These are phyloP conservation scores for Viola pubescens DNA, from an alignment of 441 rosid genomes.

Conservation along the genomic window DNA sequence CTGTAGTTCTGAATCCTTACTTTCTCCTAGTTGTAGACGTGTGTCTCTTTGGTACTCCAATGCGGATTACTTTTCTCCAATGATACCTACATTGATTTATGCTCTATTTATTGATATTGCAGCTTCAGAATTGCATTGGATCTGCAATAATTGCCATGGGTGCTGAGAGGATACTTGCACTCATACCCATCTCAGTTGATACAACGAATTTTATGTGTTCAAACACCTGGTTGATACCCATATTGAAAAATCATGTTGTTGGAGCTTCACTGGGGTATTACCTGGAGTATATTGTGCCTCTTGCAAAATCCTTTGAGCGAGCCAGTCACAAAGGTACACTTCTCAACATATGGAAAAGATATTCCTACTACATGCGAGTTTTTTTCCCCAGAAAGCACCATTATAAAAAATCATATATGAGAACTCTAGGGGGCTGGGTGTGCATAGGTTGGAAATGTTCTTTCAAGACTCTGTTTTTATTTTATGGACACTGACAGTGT, in stretches of 20 bases:
- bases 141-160: conserved; percentile 82
- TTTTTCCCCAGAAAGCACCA: no score
- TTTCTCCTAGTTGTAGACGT: no score
- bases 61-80: no score
- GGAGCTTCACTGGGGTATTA: conserved; percentile 74
- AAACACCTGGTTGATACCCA: conserved; percentile 74
- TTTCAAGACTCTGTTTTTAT: no score
- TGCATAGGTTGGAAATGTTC: no score
- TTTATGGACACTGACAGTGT: no score
- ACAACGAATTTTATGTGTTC: conserved; percentile 44
- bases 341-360: not conserved
- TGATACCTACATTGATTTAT: not conserved
- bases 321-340: conserved; percentile 58
- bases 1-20: no score
- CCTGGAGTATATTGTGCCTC: conserved; percentile 77
- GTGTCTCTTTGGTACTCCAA: no score
- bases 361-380: not conserved
- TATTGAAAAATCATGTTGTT: conserved; percentile 52
- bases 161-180: conserved; percentile 56
- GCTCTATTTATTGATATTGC: conserved; percentile 22
- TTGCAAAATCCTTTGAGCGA: conserved; percentile 52
- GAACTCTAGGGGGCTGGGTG: no score
- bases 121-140: conserved; percentile 79
- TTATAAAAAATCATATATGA: no score
- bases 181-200: conserved; percentile 63